Evolutionary conservation across 805 yeast genomes (phyloP).

Genomic region (Metahyphopichia silvanorum): DNA sequence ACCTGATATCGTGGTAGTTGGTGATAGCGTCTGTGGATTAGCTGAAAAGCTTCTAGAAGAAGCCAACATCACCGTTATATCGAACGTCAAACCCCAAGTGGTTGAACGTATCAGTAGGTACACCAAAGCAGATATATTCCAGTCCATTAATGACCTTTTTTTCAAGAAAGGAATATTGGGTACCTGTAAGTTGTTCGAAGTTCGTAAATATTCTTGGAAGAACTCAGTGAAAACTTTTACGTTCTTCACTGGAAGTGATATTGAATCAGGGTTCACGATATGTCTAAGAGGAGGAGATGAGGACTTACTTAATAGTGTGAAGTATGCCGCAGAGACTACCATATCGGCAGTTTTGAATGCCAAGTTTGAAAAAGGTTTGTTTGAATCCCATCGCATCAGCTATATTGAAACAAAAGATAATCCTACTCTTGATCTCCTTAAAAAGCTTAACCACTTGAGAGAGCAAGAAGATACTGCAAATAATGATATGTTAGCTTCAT

Average conservation of each 20-base stretch:
- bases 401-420: slow-evolving; percentile 9
- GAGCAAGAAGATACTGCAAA: slow-evolving; percentile 1
- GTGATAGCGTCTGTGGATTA: slow-evolving; percentile 76
- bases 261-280: slow-evolving; percentile 78
- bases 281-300: slow-evolving; percentile 76
- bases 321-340: slow-evolving; percentile 78
- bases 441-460: not conserved
- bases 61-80: slow-evolving; percentile 77
- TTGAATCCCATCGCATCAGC: slow-evolving; percentile 18
- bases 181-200: slow-evolving; percentile 66
- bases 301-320: slow-evolving; percentile 60
- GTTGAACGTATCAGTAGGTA: slow-evolving; percentile 73
- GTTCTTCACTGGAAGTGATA: slow-evolving; percentile 75
- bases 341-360: slow-evolving; percentile 75
- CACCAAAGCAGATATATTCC: slow-evolving; percentile 80
- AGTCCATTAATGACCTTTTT: slow-evolving; percentile 82
- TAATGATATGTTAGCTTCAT: slow-evolving; percentile 9
- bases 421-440: slow-evolving; percentile 7
- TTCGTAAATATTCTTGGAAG: slow-evolving; percentile 58
- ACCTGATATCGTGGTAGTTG: slow-evolving; percentile 78
- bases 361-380: slow-evolving; percentile 58
- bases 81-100: slow-evolving; percentile 77
- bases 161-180: slow-evolving; percentile 63
- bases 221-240: slow-evolving; percentile 65
- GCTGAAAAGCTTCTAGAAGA: slow-evolving; percentile 71